Base-by-base conservation (phyloP, 768 basidiomycete genomes). In the Suillus sp. region DNA sequence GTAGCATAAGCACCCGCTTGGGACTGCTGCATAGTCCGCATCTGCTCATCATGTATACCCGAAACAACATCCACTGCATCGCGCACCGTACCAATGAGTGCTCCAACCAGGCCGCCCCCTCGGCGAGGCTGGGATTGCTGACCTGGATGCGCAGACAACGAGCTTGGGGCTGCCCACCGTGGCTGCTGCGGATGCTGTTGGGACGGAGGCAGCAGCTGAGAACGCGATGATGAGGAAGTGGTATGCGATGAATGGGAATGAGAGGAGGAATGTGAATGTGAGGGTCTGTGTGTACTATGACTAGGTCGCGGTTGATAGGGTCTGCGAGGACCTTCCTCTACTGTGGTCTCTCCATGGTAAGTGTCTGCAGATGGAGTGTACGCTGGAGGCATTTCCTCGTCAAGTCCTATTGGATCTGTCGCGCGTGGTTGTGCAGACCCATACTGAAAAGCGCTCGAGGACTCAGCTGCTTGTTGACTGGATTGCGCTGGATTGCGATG, bases 331-430 rank as follows among this genome's bases (percentile, higher is more conserved):
- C 91, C 90, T 22, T 81, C 74, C 60, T 90, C 85, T 2, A 92
- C 64, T 0, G 88, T 85, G 1, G 79, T 74, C 70, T 93, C 91
- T 16, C 89, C 91, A 3, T 81, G 77, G 51, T 72, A 66, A 20
- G 78, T 54, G 54, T 87, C 81, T 3, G 90, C 83, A 2, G 80
- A 66, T 0, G 84, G 77, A 0, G 90, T 90, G 68, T 92, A 93
- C 0, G 90, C 85, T 0, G 91, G 91, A 1, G 90, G 91, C 13
- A 79, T 75, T 22, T 87, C 86, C n/a, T 87, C 87, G 2, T 76
- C 71, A 32, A 81, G 37, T 2, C 56, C 56, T 3, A 40, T 11
- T 20, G 56, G 11, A 57, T 57, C 56, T 6, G 22, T 27, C 56
- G 16, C 18, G 25, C 14, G 56, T 18, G 37, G 55, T 20, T 25